Evolutionary conservation across 352 stramenopile genomes (phyloP).

Genomic region (Globisporangium splendens): DNA sequence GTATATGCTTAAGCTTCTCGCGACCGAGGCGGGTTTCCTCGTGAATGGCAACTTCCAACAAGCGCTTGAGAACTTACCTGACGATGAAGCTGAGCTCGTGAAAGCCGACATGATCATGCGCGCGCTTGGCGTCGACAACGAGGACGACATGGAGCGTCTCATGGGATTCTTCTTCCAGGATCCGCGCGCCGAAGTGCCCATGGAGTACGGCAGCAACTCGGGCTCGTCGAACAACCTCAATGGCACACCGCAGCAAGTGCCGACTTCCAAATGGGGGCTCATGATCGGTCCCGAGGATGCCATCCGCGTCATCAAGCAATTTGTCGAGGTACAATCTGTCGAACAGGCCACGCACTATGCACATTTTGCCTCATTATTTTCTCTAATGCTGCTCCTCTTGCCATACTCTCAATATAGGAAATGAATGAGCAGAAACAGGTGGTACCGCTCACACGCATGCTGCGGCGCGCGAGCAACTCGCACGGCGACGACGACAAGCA

Average conservation of each 20-base stretch:
- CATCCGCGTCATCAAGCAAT: constrained; percentile 82
- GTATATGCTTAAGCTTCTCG: constrained; percentile 86
- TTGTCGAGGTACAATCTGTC: constrained; percentile 67
- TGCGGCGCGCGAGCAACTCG: constrained; percentile 24
- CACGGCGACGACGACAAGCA: constrained; percentile 4
- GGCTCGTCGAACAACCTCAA: constrained; percentile 3
- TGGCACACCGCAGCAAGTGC: constrained; percentile 9
- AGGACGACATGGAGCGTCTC: constrained; percentile 84
- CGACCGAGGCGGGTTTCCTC: constrained; percentile 85
- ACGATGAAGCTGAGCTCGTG: constrained; percentile 79
- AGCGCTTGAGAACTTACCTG: constrained; percentile 64
- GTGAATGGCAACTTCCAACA: constrained; percentile 79
- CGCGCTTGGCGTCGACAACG: constrained; percentile 78
- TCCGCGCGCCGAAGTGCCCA: constrained; percentile 42
- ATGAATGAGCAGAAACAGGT: constrained; percentile 67
- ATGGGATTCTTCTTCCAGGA: constrained; percentile 80
- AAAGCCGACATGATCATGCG: constrained; percentile 88
- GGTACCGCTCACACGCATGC: constrained; percentile 41
- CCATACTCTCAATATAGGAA: constrained; percentile 32
- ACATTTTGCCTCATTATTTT: background rate
- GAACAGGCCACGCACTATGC: too few species aligned
- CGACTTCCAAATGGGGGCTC: constrained; percentile 51
- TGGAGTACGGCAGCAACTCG: constrained; percentile 22
- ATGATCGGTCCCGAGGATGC: constrained; percentile 84
- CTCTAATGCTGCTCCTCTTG: background rate